These are phyloP conservation scores for Crassisporium funariophilum DNA, from an alignment of 768 basidiomycete species.

Conservation along the genomic window DNA sequence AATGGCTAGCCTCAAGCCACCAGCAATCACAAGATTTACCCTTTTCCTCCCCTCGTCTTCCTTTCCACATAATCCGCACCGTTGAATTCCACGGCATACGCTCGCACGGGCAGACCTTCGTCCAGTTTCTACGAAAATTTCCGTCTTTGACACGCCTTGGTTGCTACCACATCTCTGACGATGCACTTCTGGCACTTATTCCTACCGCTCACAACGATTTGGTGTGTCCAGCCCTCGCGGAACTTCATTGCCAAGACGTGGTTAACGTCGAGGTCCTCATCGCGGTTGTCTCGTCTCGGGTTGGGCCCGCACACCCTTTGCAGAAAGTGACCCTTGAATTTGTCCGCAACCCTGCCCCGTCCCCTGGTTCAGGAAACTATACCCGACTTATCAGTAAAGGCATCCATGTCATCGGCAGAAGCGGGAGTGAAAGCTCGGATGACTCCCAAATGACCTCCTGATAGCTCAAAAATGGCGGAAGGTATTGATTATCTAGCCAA, in stretches of 20 bases:
- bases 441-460: too few species aligned
- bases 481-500: too few species aligned
- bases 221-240: slow-evolving; percentile 23
- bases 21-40: slow-evolving; percentile 1
- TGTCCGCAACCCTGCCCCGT: slow-evolving; percentile 6
- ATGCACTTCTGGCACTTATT: slow-evolving; percentile 22
- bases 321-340: slow-evolving; percentile 21
- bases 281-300: slow-evolving; percentile 21
- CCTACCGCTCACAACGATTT: slow-evolving; percentile 3
- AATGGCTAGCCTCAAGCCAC: slow-evolving; percentile 27
- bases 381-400: slow-evolving; percentile 11
- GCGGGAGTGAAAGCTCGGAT: neutral
- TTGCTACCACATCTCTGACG: slow-evolving; percentile 21
- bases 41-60: slow-evolving; percentile 18
- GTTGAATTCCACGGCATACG: slow-evolving; percentile 34
- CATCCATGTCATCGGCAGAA: slow-evolving; percentile 9
- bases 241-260: slow-evolving; percentile 31
- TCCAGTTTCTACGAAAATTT: slow-evolving; percentile 29
- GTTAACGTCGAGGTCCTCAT: slow-evolving; percentile 21
- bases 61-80: slow-evolving; percentile 24
- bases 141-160: slow-evolving; percentile 25
- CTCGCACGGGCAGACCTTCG: slow-evolving; percentile 19
- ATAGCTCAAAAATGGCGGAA: too few species aligned
- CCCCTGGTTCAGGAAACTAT: neutral
- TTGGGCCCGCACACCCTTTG: slow-evolving; percentile 7